Evolutionary conservation across 2,329 filamentous ascomycete genomes (phyloP).

Genomic region (Colletotrichum falcatum): DNA sequence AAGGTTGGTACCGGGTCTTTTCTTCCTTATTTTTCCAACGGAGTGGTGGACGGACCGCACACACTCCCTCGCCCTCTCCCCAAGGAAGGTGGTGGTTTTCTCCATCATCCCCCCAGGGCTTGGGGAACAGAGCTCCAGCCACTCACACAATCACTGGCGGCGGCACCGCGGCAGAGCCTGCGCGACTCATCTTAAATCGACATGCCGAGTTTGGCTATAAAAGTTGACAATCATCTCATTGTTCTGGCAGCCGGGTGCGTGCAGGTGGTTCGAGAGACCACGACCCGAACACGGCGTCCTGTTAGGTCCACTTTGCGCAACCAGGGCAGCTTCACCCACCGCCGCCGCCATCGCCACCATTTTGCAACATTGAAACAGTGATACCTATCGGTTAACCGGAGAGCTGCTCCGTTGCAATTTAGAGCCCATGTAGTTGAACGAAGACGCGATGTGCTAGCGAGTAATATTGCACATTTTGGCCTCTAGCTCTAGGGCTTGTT

Average conservation of each 20-base stretch:
- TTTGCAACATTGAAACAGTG: conserved; percentile 36
- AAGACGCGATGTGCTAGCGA: conserved; percentile 41
- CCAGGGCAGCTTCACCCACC: background rate
- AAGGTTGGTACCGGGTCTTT: background rate
- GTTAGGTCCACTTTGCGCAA: background rate
- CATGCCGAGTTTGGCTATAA: background rate
- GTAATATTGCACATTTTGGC: conserved; percentile 41
- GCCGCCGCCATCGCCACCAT: background rate
- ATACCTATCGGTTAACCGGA: conserved; percentile 1
- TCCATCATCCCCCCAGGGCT: conserved; percentile 1
- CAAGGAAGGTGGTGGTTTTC: background rate
- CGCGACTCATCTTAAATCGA: background rate
- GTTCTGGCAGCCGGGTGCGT: background rate
- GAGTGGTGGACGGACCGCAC: conserved; percentile 11
- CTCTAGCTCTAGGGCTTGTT: conserved; percentile 9
- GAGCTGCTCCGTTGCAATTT: no score
- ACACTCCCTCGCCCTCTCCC: conserved; percentile 12
- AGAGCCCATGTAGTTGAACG: conserved; percentile 31
- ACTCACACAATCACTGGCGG: background rate
- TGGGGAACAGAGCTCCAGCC: conserved; percentile 23
- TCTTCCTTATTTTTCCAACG: background rate
- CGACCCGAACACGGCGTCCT: background rate
- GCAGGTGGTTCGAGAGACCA: no score
- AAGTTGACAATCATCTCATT: background rate
- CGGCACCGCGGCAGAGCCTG: background rate